Base-by-base conservation (phyloP, 1,284 basidiomycete genomes). In the Leucoagaricus sp. region DNA sequence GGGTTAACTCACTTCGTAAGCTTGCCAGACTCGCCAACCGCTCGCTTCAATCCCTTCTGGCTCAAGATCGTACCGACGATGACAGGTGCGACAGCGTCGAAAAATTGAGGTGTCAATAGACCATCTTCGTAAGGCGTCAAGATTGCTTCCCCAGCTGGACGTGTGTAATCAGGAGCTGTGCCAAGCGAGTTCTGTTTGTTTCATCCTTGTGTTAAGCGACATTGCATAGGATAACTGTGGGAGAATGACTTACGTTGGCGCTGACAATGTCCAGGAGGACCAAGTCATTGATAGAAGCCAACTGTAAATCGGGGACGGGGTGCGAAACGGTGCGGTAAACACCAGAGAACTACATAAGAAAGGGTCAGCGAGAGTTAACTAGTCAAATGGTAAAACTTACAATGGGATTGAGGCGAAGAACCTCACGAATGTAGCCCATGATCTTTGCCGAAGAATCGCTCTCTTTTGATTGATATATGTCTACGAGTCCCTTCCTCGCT, bases 1-100 rank as follows among this genome's bases (percentile, higher is more conserved):
- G 40, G 6, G 23, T 29, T 36, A 17, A 21, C 69, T 34, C 60
- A 74, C 70, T 67, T 67, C 15, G 72, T 73, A 51, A 86, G 72
- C 13, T 61, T 57, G 33, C 85, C 85, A 13, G 79, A 76, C 4
- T 61, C 58, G 1, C 78, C 78, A 23, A 78, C 71, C 3, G 72
- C 80, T 21, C 79, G 71, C 53, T 71, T 67, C 25, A 87, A 40
- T 41, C 77, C 71, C 53, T 75, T 74, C 45, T 85, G 69, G 21
- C 67, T 68, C 59, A 88, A 79, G 29, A 87, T 76, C 13, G 72
- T 69, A 4, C 74, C 73, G 15, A 86, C 68, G 13, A 84, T 73
- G 23, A 67, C 63, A 5, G 80, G 76, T 21, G 77, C 71, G 55
- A 81, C 76, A 31, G 68, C 60, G 58, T 81, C 72, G 57, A 83